These are phyloP conservation scores for Corchorus olitorius DNA, from an alignment of 345 rosid species.

Conservation along the genomic window DNA sequence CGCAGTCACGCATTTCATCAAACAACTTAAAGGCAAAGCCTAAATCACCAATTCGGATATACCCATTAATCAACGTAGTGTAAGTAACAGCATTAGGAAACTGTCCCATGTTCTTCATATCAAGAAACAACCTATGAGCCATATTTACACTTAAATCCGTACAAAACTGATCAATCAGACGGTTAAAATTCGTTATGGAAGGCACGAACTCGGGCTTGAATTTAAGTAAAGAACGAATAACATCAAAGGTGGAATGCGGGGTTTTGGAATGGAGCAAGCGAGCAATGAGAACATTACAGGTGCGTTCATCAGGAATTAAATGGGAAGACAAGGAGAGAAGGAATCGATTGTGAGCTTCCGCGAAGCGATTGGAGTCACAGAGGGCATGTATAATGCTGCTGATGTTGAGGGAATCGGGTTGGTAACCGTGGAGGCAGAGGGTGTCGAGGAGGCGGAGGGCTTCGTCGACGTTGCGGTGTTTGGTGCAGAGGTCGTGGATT, in stretches of 20 bases:
- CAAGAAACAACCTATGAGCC: constrained; percentile 59
- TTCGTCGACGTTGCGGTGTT: constrained; percentile 42
- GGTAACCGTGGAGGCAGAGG: constrained; percentile 56
- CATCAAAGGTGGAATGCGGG: constrained; percentile 48
- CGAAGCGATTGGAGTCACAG: constrained; percentile 55
- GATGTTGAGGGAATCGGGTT: constrained; percentile 59
- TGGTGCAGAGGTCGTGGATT: constrained; percentile 57
- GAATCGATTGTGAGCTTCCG: constrained; percentile 65
- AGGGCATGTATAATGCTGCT: constrained; percentile 76
- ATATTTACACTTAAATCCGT: constrained; percentile 36
- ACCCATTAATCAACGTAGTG: constrained; percentile 69
- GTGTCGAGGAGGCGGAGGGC: constrained; percentile 52
- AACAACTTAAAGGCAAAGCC: constrained; percentile 58
- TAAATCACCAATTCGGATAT: constrained; percentile 41
- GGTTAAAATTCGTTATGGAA: constrained; percentile 67
- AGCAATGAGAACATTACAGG: constrained; percentile 71
- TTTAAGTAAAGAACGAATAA: constrained; percentile 44
- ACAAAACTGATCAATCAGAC: constrained; percentile 74
- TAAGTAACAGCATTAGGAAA: constrained; percentile 64
- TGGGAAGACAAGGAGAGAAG: constrained; percentile 46
- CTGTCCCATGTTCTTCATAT: constrained; percentile 67
- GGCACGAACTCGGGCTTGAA: constrained; percentile 68
- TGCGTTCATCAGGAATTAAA: constrained; percentile 66
- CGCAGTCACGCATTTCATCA: constrained; percentile 65
- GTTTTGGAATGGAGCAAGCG: constrained; percentile 58